Evolutionary conservation across 495 filamentous ascomycete species (phyloP).

Genomic region (Tuber indicum): DNA sequence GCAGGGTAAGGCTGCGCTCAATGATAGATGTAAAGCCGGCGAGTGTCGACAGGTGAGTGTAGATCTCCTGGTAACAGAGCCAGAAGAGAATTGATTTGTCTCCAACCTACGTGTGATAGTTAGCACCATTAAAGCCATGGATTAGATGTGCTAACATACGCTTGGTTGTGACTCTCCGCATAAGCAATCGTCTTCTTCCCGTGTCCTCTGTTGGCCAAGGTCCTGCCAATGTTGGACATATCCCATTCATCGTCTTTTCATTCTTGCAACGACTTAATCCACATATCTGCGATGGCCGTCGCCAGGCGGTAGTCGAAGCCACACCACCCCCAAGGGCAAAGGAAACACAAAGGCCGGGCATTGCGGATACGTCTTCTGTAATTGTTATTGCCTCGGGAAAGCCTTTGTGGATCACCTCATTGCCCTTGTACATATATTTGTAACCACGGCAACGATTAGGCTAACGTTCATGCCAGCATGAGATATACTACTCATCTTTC

Average conservation of each 20-base stretch:
- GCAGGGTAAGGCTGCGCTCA: constrained; percentile 79
- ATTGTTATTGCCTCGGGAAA: constrained; percentile 85
- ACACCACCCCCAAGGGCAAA: constrained; percentile 80
- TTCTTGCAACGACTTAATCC: constrained; percentile 97
- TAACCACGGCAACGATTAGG: background rate
- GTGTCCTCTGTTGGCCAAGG: constrained; percentile 83
- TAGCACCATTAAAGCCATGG: background rate
- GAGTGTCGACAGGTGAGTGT: constrained; percentile 91
- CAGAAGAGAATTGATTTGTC: constrained; percentile 97
- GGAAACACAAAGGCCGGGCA: constrained; percentile 87
- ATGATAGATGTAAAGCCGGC: constrained; percentile 81
- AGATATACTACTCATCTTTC: constrained; percentile 93
- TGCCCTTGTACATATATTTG: constrained; percentile 50
- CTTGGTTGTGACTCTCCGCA: constrained; percentile 94
- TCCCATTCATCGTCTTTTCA: constrained; percentile 89
- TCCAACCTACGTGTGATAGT: constrained; percentile 67
- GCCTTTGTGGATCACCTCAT: constrained; percentile 85
- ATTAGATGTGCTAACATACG: constrained; percentile 55
- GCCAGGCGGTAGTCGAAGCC: constrained; percentile 96
- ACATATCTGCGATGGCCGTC: constrained; percentile 98
- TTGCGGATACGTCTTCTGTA: constrained; percentile 95
- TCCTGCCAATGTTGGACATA: constrained; percentile 73
- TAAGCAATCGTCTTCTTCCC: constrained; percentile 99
- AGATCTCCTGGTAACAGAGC: constrained; percentile 94
- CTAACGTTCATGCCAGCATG: constrained; percentile 53